Conservation (phyloP, 2,329 filamentous ascomycete species). For the Epichloe elymi region DNA sequence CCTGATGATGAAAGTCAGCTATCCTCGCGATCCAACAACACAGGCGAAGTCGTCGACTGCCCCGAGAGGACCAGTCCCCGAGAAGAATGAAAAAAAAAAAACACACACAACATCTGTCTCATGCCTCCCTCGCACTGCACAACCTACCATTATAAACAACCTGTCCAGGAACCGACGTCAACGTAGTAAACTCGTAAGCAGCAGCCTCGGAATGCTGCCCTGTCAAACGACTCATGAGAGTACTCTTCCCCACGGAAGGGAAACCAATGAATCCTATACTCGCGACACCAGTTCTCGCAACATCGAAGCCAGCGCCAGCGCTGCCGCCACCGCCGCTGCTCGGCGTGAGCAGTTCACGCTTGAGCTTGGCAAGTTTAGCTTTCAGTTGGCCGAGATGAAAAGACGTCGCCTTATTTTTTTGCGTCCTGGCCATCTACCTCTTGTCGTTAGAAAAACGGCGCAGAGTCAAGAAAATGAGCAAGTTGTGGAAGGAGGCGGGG, state of each 20-base stretch:
- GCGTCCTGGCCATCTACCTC: slow-evolving; percentile 76
- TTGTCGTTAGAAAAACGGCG: neutral
- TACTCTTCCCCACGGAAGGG: slow-evolving; percentile 96
- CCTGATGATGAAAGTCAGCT: slow-evolving; percentile 28
- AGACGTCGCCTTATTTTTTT: slow-evolving; percentile 88
- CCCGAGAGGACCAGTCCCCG: no score
- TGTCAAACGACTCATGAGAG: slow-evolving; percentile 85
- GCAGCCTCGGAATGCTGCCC: slow-evolving; percentile 95
- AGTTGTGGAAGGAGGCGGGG: no score
- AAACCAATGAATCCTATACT: slow-evolving; percentile 97
- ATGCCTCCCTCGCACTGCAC: neutral
- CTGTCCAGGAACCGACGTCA: slow-evolving; percentile 94
- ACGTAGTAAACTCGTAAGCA: slow-evolving; percentile 95
- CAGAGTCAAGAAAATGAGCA: neutral
- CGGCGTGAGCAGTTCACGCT: slow-evolving; percentile 86
- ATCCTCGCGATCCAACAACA: neutral
- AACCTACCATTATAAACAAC: slow-evolving; percentile 72
- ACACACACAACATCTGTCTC: neutral
- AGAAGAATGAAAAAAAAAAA: neutral
- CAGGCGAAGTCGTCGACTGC: neutral
- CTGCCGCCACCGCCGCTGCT: slow-evolving; percentile 64
- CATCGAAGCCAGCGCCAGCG: slow-evolving; percentile 84
- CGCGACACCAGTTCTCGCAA: slow-evolving; percentile 92
- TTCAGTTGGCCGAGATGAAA: slow-evolving; percentile 94
- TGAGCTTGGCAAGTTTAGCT: slow-evolving; percentile 95